Base-by-base conservation (phyloP, 768 basidiomycete genomes). In the Podaxis sp. region DNA sequence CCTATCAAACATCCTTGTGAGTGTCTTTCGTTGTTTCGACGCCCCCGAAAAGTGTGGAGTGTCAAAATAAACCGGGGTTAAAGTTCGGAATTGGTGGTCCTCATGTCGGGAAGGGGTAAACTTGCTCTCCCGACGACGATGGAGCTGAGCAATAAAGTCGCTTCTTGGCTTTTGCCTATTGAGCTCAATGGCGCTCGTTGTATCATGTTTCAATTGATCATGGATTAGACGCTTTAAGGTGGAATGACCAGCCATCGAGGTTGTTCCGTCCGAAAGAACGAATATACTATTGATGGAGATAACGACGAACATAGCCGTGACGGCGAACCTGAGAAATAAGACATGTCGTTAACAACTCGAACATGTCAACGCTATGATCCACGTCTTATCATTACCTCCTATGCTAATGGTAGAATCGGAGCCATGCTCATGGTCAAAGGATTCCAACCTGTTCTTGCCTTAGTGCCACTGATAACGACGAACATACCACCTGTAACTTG, bases 191-290 rank as follows among this genome's bases (percentile, higher is more conserved):
- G 46, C 33, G 48, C 49, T 33, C 33, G 33, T 33, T 33, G 0
- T 33, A 33, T 33, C 33, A 33, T 10, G 33, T 33, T 33, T 33
- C 33, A 52, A 7, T 58, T 51, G 51, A 33, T 60, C 51, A 20
- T 15, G 50, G 37, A 53, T 38, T 51, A 52, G 51, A 38, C 51
- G 51, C 51, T 8, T 2, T 26, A 8, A 53, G 50, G 49, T 52
- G 36, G 38, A 17, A 40, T 52, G 50, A 60, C 59, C 22, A 4
- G 33, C 38, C 22, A 24, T 12, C n/a, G 20, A 28, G 36, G 26
- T 60, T 60, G 58, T 60, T 60, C 58, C 58, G 58, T 52, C 58
- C 48, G 58, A 38, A 33, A 51, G 15, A 13, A 11, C 22, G n/a
- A 30, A 41, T 53, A 52, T 41, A 26, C 50, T 50, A 24, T 20